These are phyloP conservation scores for Gastrodia elata DNA, from an alignment of 106 monocot genomes.

Conservation along the genomic window DNA sequence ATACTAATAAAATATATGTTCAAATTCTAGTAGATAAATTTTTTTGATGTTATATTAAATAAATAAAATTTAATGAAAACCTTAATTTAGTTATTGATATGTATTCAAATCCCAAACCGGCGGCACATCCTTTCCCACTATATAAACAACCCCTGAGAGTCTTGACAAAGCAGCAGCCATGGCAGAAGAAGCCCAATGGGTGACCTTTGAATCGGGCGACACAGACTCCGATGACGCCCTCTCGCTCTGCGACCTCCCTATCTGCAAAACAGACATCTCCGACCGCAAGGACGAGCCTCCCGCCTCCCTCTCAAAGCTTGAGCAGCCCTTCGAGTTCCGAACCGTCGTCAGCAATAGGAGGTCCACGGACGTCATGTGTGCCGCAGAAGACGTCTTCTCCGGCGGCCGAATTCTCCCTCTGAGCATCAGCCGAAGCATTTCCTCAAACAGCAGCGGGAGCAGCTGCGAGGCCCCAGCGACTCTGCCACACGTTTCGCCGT, in stretches of 20 bases:
- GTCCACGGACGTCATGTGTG: constrained; percentile 25
- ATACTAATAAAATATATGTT: too few relatives aligned
- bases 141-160: neutral
- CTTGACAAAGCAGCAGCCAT: neutral
- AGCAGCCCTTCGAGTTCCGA: constrained; percentile 57
- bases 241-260: constrained; percentile 10
- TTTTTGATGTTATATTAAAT: too few relatives aligned
- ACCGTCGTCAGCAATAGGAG: neutral
- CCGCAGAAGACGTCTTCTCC: constrained; percentile 67
- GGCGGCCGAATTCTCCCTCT: constrained; percentile 46
- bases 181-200: neutral
- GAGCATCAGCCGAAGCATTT: constrained; percentile 38
- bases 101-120: too few relatives aligned
- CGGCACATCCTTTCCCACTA: too few relatives aligned
- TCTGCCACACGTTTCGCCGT: constrained; percentile 12
- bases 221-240: constrained; percentile 4
- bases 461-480: neutral
- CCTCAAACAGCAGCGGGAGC: constrained; percentile 26
- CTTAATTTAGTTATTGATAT: too few relatives aligned
- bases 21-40: too few relatives aligned
- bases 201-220: constrained; percentile 5
- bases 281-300: neutral
- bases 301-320: neutral
- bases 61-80: too few relatives aligned
- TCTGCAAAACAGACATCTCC: neutral